Conservation (phyloP, 352 stramenopile species). For the Globisporangium polare region DNA sequence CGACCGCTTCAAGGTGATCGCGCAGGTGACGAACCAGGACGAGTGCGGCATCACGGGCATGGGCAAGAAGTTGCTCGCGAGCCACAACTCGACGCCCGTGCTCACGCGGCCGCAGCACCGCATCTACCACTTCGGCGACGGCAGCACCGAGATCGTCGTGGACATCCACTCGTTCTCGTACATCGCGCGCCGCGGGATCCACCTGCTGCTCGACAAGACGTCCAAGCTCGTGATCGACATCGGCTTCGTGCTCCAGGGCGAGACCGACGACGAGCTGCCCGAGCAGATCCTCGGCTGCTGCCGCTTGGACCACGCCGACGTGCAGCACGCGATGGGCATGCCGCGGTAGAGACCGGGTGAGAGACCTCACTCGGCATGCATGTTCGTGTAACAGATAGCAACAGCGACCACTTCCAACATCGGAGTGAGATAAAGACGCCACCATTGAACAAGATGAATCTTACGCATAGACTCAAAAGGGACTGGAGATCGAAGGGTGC, state of each 20-base stretch:
- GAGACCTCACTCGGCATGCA: neutral
- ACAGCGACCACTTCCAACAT: neutral
- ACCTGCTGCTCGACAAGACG: constrained; percentile 76
- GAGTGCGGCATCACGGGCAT: constrained; percentile 77
- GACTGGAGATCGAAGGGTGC: neutral
- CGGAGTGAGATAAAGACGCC: neutral
- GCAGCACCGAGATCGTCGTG: constrained; percentile 71
- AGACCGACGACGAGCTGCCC: constrained; percentile 83
- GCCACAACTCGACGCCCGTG: constrained; percentile 80
- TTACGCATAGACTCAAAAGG: neutral
- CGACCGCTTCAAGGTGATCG: constrained; percentile 85
- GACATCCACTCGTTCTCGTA: constrained; percentile 84
- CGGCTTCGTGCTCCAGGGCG: constrained; percentile 82
- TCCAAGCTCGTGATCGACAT: constrained; percentile 84
- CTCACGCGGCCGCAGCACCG: constrained; percentile 82
- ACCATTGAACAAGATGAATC: neutral
- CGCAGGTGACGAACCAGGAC: constrained; percentile 81
- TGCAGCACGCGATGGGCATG: constrained; percentile 56
- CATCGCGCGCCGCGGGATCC: constrained; percentile 74
- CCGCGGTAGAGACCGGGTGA: constrained; percentile 21
- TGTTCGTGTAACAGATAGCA: neutral
- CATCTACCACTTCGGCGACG: constrained; percentile 72
- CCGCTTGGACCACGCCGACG: constrained; percentile 69
- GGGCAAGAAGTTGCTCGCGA: constrained; percentile 70
- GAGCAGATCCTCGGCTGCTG: constrained; percentile 85